Evolutionary conservation across 371 early-diverging fungal species (phyloP).

Genomic region (Mucor racemosus): DNA sequence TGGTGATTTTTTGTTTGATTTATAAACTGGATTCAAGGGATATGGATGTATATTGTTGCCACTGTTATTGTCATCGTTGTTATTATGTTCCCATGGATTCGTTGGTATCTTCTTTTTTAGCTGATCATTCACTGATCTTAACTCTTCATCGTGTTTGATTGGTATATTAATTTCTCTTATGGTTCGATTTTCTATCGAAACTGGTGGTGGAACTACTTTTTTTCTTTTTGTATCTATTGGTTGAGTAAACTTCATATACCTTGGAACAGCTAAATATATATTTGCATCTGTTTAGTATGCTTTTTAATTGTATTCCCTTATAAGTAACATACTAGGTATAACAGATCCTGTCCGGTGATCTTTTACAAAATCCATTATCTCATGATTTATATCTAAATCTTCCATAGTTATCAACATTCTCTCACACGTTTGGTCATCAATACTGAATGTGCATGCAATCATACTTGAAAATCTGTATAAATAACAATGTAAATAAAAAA

Average conservation of each 20-base stretch:
- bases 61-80: not conserved
- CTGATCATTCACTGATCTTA: constrained; percentile 17
- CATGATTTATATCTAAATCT: constrained; percentile 1
- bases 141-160: constrained; percentile 11
- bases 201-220: not conserved
- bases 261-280: not conserved
- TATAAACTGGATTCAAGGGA: constrained; percentile 14
- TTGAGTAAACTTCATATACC: constrained; percentile 13
- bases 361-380: constrained; percentile 11
- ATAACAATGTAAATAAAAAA: not conserved
- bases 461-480: constrained; percentile 14
- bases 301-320: not conserved
- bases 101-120: constrained; percentile 1
- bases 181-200: not conserved
- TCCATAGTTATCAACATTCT: constrained; percentile 8
- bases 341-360: constrained; percentile 11
- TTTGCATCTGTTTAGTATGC: not conserved
- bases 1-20: constrained; percentile 1
- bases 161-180: constrained; percentile 19
- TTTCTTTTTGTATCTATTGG: not conserved
- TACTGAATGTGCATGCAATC: not conserved
- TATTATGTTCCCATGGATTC: not conserved
- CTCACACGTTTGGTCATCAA: constrained; percentile 11
- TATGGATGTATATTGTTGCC: not conserved
- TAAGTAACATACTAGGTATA: constrained; percentile 11